Percentiles rank a stretch among this genome's conserved stretches.
Evolutionary conservation across 2,329 filamentous ascomycete species (phyloP).

Genomic region (Colletotrichum salicis): DNA sequence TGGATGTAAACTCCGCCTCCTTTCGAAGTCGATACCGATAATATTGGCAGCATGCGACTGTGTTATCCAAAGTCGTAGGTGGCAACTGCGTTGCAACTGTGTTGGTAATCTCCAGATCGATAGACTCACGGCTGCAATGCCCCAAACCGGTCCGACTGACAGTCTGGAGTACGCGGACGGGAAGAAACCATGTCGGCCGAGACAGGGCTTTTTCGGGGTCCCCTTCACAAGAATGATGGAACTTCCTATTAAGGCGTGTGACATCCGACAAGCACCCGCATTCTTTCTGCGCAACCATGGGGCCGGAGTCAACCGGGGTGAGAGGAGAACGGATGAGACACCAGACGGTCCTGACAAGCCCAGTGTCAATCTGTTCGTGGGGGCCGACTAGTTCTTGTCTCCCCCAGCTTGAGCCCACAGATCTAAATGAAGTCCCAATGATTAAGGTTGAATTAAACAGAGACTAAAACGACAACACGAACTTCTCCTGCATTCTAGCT

Average conservation of each 20-base stretch:
- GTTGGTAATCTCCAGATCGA: constrained; percentile 1
- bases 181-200: neutral
- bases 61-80: neutral
- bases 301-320: neutral
- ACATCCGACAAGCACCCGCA: constrained; percentile 6
- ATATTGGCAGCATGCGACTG: neutral
- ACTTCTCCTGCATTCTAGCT: neutral
- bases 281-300: neutral
- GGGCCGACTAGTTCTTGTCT: neutral
- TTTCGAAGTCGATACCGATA: neutral
- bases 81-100: neutral
- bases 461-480: constrained; percentile 6
- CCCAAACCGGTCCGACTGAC: constrained; percentile 12
- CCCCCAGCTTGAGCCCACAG: neutral
- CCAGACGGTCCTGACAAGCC: constrained; percentile 1
- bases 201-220: neutral
- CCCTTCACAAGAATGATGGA: neutral
- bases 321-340: constrained; percentile 11
- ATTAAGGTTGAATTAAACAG: neutral
- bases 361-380: neutral
- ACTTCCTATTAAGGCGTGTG: constrained; percentile 24
- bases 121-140: constrained; percentile 17
- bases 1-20: neutral
- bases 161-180: constrained; percentile 1
- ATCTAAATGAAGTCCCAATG: neutral